Evolutionary conservation across 495 filamentous ascomycete species (phyloP), one percentile per base, ranked within the genome.

Genomic region (Sporormia fimetaria): DNA sequence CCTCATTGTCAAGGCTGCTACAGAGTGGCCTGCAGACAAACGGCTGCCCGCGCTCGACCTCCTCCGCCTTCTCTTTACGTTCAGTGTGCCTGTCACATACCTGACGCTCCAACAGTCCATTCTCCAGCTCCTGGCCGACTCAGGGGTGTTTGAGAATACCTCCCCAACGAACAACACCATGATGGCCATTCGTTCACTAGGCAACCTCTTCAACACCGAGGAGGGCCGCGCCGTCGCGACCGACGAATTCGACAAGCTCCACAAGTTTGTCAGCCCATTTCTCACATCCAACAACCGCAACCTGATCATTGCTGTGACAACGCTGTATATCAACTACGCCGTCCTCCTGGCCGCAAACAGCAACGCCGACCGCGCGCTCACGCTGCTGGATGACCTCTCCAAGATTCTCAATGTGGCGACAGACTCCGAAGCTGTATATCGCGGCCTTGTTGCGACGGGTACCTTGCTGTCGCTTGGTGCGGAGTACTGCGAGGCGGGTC

Each of bases 11-110:
- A 80, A 73, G 46, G 62, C 90, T 40, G 66, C 73, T 9, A 84
- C 81, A 3, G 52, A 58, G 10, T 96, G 92, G 92, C 80, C 86
- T 4, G 73, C 76, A 15, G 63, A 73, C 16, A 76, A 82, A 42
- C 75, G 85, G 33, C 70, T 99, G 3, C 84, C 92, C 3, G 82
- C 73, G 9, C 69, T 96, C 29, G 92, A 95, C 63, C 67, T 94
- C 12, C 69, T 95, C 1, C 83, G 88, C 15, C 70, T 88, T 24
- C 64, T 90, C 14, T 78, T 81, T 2, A 75, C 76, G 16, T 76
- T 75, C 16, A 69, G 67, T 26, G 72, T 82, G 20, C 64, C 68
- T n/a, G 77, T 82, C 6, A 66, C 70, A 5, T 70, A 71, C 42
- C 51, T 57, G 2, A 59, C 66, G 18, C 42, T 52, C 1, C 35